Percentiles rank a stretch among this genome's conserved stretches.
Evolutionary conservation across 176 grass and related monocot genomes (phyloP).

Genomic region (Juncus inflexus): DNA sequence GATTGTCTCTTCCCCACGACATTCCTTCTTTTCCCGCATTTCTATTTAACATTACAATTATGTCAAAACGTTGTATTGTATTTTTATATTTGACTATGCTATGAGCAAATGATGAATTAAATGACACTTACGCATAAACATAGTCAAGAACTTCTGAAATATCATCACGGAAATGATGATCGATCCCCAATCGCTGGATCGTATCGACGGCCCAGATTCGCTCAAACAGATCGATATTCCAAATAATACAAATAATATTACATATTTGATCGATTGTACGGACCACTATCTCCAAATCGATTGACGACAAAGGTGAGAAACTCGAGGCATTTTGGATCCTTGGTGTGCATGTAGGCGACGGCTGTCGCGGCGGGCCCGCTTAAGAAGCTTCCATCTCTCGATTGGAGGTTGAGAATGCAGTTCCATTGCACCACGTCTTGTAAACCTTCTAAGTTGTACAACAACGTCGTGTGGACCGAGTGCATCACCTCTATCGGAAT

Average conservation of each 20-base stretch:
- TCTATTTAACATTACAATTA: too few relatives aligned
- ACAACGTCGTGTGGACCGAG: constrained; percentile 25
- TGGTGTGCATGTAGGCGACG: constrained; percentile 37
- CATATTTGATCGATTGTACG: too few relatives aligned
- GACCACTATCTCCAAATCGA: constrained; percentile 40
- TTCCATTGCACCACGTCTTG: constrained; percentile 41
- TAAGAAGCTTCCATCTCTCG: constrained; percentile 39
- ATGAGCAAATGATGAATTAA: too few relatives aligned
- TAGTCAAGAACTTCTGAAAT: constrained; percentile 17
- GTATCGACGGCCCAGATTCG: constrained; percentile 41
- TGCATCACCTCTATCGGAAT: constrained; percentile 45
- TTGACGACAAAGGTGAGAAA: constrained; percentile 24
- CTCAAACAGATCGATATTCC: constrained; percentile 32
- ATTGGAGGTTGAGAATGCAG: constrained; percentile 35
- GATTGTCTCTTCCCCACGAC: background rate
- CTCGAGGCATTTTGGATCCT: constrained; percentile 34
- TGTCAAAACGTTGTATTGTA: too few relatives aligned
- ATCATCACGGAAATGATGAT: constrained; percentile 37
- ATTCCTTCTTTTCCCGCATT: constrained; percentile 29
- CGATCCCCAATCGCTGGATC: constrained; percentile 44
- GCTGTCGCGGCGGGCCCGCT: constrained; percentile 40
- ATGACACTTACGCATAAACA: background rate
- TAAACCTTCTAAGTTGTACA: constrained; percentile 42
- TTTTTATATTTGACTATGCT: too few relatives aligned
- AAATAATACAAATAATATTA: too few relatives aligned